Conservation (phyloP, 2,329 filamentous ascomycete genomes). For the Dryadomyces quercus-mongolicae region DNA sequence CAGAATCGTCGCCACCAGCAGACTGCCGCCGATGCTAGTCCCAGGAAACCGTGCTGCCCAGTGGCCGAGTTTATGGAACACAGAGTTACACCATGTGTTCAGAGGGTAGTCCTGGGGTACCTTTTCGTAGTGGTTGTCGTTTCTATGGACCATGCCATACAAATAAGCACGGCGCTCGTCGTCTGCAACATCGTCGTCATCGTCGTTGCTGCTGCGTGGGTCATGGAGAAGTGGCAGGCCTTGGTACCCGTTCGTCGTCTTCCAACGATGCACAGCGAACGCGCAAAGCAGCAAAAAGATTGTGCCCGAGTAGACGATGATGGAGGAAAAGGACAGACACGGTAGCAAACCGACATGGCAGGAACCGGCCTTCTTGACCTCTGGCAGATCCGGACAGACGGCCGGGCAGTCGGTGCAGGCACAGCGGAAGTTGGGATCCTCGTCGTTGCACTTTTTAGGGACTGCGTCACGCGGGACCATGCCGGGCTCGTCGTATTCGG, state of each 20-base stretch:
- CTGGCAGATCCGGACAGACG: constrained; percentile 72
- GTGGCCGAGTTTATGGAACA: constrained; percentile 72
- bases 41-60: constrained; percentile 72
- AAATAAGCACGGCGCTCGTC: constrained; percentile 36
- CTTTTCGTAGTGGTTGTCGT: too few relatives aligned
- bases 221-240: constrained; percentile 80
- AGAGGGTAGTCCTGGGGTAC: constrained; percentile 70
- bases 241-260: constrained; percentile 38
- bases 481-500: constrained; percentile 45
- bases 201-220: constrained; percentile 47
- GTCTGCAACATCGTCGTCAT: constrained; percentile 84
- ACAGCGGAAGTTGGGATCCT: constrained; percentile 75
- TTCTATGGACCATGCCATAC: constrained; percentile 5
- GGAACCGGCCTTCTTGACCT: constrained; percentile 53
- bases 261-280: constrained; percentile 60
- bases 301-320: constrained; percentile 69
- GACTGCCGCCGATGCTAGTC: constrained; percentile 64
- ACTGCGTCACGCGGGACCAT: constrained; percentile 63
- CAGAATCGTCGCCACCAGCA: constrained; percentile 65
- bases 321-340: constrained; percentile 85
- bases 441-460: constrained; percentile 80
- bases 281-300: constrained; percentile 52
- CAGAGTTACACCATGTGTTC: constrained; percentile 69
- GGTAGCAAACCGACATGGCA: constrained; percentile 83
- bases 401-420: constrained; percentile 86